These are phyloP conservation scores for Aspergillus proliferans DNA, from an alignment of 2,329 filamentous ascomycete species.

Conservation along the genomic window DNA sequence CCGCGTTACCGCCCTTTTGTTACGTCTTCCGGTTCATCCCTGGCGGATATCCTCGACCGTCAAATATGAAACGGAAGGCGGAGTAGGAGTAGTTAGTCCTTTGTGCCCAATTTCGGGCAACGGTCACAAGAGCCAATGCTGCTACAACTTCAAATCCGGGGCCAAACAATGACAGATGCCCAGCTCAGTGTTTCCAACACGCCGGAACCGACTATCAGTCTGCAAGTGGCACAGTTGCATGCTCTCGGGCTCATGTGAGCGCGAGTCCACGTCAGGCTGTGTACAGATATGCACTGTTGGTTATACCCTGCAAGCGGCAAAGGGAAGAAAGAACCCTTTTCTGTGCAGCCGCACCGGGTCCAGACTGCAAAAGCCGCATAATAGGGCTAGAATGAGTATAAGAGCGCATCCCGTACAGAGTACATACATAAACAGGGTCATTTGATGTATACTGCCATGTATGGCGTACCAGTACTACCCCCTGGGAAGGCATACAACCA, in stretches of 20 bases:
- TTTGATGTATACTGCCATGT: not conserved
- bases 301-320: not conserved
- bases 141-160: not conserved
- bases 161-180: not conserved
- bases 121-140: not conserved
- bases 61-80: not conserved
- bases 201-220: not conserved
- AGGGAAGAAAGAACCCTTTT: not conserved
- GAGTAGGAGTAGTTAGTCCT: not conserved
- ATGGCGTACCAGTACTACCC: not conserved
- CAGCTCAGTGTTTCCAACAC: not conserved
- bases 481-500: not conserved
- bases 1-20: not conserved
- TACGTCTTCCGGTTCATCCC: not conserved
- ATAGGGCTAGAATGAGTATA: not conserved
- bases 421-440: not conserved
- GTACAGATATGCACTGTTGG: not conserved
- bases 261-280: not conserved
- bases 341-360: not conserved
- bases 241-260: not conserved
- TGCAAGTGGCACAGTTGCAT: not conserved
- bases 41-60: not conserved
- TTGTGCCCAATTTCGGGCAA: not conserved
- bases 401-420: not conserved
- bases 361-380: not conserved